Percentiles rank a stretch among this genome's conserved stretches.
Evolutionary conservation across 805 yeast species (phyloP).

Genomic region (Barnettozyma wickerhamii): DNA sequence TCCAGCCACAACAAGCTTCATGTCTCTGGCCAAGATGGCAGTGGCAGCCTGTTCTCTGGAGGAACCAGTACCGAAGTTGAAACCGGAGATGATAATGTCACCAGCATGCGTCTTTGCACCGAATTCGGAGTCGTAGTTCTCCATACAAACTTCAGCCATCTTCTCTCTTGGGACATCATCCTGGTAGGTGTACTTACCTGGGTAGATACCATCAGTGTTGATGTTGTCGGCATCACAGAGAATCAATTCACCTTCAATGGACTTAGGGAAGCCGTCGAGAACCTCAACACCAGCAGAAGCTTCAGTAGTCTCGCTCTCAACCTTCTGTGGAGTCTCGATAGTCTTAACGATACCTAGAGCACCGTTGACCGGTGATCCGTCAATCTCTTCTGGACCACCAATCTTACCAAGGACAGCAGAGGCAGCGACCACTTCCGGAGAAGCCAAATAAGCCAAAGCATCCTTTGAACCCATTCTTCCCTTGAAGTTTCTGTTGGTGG

Average conservation of each 20-base stretch:
- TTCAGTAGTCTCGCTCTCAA: slow-evolving; percentile 22
- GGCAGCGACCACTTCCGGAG: slow-evolving; percentile 98
- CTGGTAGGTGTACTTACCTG: slow-evolving; percentile 98
- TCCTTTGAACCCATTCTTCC: slow-evolving; percentile 99
- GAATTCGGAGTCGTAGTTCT: slow-evolving; percentile 92
- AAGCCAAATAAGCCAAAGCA: slow-evolving; percentile 92
- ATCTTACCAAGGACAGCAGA: slow-evolving; percentile 94
- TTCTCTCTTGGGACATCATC: slow-evolving; percentile 92
- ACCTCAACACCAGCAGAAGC: slow-evolving; percentile 55
- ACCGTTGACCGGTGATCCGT: slow-evolving; percentile 51
- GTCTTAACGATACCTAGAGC: slow-evolving; percentile 44
- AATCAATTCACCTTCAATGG: slow-evolving; percentile 86
- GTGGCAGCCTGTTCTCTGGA: slow-evolving; percentile 99
- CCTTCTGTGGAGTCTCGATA: slow-evolving; percentile 28
- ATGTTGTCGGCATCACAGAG: slow-evolving; percentile 95
- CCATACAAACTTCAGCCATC: slow-evolving; percentile 99
- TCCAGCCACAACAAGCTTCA: slow-evolving; percentile 90
- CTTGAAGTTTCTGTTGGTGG: slow-evolving; percentile 97
- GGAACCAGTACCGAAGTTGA: slow-evolving; percentile 97
- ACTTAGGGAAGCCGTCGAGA: slow-evolving; percentile 85
- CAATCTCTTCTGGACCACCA: slow-evolving; percentile 85
- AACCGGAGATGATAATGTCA: slow-evolving; percentile 90
- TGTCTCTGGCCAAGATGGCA: slow-evolving; percentile 91
- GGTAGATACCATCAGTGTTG: slow-evolving; percentile 98
- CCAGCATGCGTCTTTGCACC: slow-evolving; percentile 75